phyloP scores from a whole-genome alignment of 2,329 filamentous ascomycete genomes.

The Fusarium coicis region DNA sequence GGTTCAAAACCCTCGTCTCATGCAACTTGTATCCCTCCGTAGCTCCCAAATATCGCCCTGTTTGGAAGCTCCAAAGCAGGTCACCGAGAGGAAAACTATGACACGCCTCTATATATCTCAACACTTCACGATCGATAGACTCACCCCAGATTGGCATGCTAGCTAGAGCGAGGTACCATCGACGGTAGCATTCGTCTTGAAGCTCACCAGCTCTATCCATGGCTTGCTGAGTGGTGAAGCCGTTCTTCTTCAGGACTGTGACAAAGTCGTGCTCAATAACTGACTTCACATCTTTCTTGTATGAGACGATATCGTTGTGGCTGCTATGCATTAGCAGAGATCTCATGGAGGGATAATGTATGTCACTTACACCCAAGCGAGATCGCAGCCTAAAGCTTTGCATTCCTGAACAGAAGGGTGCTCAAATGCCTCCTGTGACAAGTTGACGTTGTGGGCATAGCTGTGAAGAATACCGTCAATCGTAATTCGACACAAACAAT shows the following conservation, averaged over 20 bases:
- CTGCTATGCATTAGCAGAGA: neutral
- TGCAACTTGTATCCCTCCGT: neutral
- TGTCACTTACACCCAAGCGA: neutral
- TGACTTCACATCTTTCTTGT: neutral
- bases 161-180: neutral
- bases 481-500: accelerated
- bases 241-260: neutral
- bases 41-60: neutral
- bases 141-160: neutral
- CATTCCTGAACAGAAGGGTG: neutral
- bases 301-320: neutral
- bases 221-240: neutral
- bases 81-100: neutral
- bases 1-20: neutral
- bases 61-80: neutral
- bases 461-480: neutral
- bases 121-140: neutral
- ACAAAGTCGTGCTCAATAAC: neutral
- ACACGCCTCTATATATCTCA: neutral
- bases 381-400: neutral
- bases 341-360: accelerated
- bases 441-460: neutral
- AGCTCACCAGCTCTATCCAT: neutral
- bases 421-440: neutral
- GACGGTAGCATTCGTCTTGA: neutral